Base-by-base conservation (phyloP, 768 basidiomycete genomes). In the Rhodotorula graminis region DNA sequence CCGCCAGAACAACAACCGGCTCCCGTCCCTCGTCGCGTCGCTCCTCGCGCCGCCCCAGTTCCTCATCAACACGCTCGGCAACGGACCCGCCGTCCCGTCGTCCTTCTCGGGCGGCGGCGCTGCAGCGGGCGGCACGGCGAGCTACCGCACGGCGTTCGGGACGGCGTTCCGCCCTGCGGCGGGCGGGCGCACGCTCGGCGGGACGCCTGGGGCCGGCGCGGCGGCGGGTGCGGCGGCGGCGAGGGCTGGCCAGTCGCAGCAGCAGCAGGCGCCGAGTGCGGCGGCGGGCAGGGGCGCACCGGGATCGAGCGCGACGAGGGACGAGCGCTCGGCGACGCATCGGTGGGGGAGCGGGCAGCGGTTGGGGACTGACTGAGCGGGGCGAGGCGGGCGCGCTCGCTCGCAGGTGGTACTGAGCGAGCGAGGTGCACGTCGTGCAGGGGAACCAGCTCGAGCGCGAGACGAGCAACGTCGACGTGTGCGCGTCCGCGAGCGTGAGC, bases 331-430 rank as follows among this genome's bases (percentile, higher is more conserved):
- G 60, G 58, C 67, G 55, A 27, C 55, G 53, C 67, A 77, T 57
- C 57, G 68, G 40, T 77, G 74, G 74, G 77, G 77, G 6, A 61
- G 64, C 25, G 77, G 77, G 64, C 67, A 69, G 29, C 64, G 77
- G 60, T 58, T 77, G 8, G 77, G 77, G 40, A 25, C 25, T 2
- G 58, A 59, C 15, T 59, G 58, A 59, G 58, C 37, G 37, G 37
- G 5, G 37, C 37, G n/a, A n/a, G n/a, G n/a, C n/a, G n/a, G n/a
- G n/a, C n/a, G n/a, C n/a, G n/a, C n/a, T n/a, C n/a, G n/a, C n/a
- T n/a, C n/a, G n/a, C n/a, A n/a, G n/a, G n/a, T n/a, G n/a, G n/a
- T n/a, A n/a, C n/a, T n/a, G n/a, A n/a, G n/a, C n/a, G n/a, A n/a
- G n/a, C n/a, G n/a, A n/a, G n/a, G n/a, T n/a, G n/a, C n/a, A n/a